Base-by-base conservation (phyloP, 176 grass and related monocot species). In the Paspalum notatum region DNA sequence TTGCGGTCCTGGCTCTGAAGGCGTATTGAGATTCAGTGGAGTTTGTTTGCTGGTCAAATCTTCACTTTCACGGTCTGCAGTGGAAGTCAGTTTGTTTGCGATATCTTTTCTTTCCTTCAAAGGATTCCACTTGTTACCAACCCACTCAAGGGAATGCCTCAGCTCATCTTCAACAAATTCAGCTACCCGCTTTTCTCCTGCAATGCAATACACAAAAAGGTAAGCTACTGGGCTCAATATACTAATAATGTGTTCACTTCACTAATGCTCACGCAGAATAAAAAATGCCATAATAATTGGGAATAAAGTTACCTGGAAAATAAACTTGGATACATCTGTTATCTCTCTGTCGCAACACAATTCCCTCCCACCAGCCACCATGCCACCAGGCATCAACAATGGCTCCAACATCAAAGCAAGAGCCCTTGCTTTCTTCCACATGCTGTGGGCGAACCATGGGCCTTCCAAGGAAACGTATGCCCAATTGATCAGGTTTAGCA, bases 341-440 rank as follows among this genome's bases (percentile, higher is more conserved):
- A 68, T 76, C 80, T 80, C 88, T 71, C 24, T 62, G 66, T 7
- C 46, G 66, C 75, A 89, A 81, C 39, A 94, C 78, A 68, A 98
- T 91, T 67, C 95, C 95, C 89, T 94, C 95, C 95, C 95, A 98
- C 95, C 92, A 98, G 61, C 95, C 92, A 89, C 64, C 87, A 74
- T 92, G 88, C 92, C 88, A 94, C 92, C 88, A 90, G 39, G 88
- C 90, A 83, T 98, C 95, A 57, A 98, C 92, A 78, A 93, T 50
- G 67, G 86, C 46, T 53, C 95, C 95, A 87, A 84, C 45, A 49
- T 83, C 65, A 52, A 91, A 83, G 72, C 61, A 75, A n/a, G n/a
- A 21, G 1, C 39, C 24, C 77, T 84, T 70, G 18, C 48, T 77
- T 42, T 27, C 26, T 41, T 73, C 77, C 6, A 68, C 41, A 54